A percentile compares a stretch with the other conserved stretches of the same genome.
Conservation (phyloP, 805 yeast species). For the Ogataea naganishii region DNA sequence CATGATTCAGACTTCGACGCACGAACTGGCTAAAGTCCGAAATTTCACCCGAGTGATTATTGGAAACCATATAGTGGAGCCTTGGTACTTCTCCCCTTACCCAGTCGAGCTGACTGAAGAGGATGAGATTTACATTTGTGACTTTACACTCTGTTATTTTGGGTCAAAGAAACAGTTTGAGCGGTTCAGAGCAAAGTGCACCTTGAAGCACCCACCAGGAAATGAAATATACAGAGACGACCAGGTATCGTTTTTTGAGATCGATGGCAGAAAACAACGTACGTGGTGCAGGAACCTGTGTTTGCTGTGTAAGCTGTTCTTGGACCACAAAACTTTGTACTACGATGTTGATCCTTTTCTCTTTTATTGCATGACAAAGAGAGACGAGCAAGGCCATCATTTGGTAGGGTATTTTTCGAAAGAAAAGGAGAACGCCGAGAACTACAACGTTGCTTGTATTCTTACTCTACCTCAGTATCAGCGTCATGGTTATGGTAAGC, state of each 20-base stretch:
- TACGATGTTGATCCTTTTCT: conserved; percentile 97
- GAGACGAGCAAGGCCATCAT: conserved; percentile 90
- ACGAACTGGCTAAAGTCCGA: conserved; percentile 85
- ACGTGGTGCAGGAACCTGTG: conserved; percentile 97
- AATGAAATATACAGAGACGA: conserved; percentile 94
- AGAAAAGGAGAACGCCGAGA: conserved; percentile 93
- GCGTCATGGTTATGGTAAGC: conserved; percentile 87
- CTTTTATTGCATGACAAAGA: conserved; percentile 89
- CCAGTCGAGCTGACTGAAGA: conserved; percentile 92
- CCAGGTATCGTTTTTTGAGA: conserved; percentile 89
- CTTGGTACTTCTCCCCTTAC: conserved; percentile 98
- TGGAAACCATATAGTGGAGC: conserved; percentile 90
- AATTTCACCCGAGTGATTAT: conserved; percentile 70
- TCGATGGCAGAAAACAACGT: conserved; percentile 92
- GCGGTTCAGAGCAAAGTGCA: conserved; percentile 80
- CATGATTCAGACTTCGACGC: conserved; percentile 79
- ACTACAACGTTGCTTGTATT: conserved; percentile 95
- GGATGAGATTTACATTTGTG: conserved; percentile 85
- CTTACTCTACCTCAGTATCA: conserved; percentile 94
- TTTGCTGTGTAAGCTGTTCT: conserved; percentile 76
- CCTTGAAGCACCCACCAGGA: conserved; percentile 95
- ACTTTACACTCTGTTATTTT: conserved; percentile 81
- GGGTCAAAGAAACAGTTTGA: conserved; percentile 88
- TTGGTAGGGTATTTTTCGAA: conserved; percentile 94
- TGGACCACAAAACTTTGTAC: conserved; percentile 93